These are phyloP conservation scores for Nyssa sinensis DNA, from an alignment of 148 eudicot species.

Conservation along the genomic window DNA sequence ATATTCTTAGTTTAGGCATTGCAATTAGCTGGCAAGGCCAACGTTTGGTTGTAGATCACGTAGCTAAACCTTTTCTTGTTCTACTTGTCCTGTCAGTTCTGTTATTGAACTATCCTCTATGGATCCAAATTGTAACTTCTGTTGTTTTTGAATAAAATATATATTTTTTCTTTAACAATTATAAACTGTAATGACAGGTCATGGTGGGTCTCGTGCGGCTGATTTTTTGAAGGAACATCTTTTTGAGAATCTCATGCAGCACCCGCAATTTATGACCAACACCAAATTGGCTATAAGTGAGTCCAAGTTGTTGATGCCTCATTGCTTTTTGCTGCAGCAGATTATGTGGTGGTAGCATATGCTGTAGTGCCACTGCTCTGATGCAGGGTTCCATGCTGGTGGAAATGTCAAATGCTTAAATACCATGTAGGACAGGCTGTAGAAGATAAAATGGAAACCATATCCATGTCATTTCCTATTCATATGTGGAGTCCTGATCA, in stretches of 20 bases:
- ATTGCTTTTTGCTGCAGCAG: not conserved
- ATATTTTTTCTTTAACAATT: not conserved
- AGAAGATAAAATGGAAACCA: not conserved
- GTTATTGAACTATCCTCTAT: not conserved
- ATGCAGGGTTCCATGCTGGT: not conserved
- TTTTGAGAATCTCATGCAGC: slow-evolving; percentile 82
- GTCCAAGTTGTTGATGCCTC: slow-evolving; percentile 37
- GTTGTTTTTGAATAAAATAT: no score
- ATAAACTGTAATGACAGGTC: slow-evolving; percentile 51
- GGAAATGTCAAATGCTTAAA: not conserved
- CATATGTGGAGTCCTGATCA: not conserved
- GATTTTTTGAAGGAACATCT: slow-evolving; percentile 86
- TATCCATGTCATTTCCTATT: not conserved
- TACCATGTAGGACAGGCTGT: not conserved
- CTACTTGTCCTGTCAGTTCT: not conserved
- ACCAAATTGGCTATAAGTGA: slow-evolving; percentile 85
- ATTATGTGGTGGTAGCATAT: not conserved
- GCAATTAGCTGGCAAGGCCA: slow-evolving; percentile 6
- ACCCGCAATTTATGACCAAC: slow-evolving; percentile 69
- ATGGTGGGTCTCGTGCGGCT: slow-evolving; percentile 97
- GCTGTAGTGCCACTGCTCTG: not conserved
- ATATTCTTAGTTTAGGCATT: not conserved
- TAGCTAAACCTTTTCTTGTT: not conserved
- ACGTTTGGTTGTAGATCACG: not conserved
- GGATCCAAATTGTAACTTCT: not conserved